Conservation (phyloP, 2,329 filamentous ascomycete species). For the Pseudogymnoascus sp. region DNA sequence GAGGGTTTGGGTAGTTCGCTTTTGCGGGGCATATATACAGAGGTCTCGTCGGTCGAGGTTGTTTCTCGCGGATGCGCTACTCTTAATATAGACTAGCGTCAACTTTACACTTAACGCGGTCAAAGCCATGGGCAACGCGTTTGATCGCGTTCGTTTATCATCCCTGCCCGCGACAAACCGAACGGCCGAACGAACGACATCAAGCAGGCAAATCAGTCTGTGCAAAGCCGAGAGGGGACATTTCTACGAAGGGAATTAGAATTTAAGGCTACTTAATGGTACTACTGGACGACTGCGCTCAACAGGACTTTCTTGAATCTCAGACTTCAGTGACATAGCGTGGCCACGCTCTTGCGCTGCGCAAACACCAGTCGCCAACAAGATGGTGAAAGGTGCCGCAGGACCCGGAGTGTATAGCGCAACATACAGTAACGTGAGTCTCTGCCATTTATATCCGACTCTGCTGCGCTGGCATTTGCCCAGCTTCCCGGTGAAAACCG, state of each 20-base stretch:
- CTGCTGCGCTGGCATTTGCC: slow-evolving; percentile 11
- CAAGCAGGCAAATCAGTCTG: background rate
- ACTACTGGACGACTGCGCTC: background rate
- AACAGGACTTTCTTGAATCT: background rate
- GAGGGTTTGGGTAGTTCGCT: slow-evolving; percentile 5
- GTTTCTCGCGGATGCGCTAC: background rate
- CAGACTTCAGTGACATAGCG: background rate
- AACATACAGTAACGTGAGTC: slow-evolving; percentile 58
- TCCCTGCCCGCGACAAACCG: slow-evolving; percentile 3
- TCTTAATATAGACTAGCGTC: background rate
- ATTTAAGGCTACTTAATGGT: background rate
- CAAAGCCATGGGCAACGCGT: slow-evolving; percentile 3
- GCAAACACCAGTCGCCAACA: slow-evolving; percentile 13
- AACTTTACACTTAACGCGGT: slow-evolving; percentile 1
- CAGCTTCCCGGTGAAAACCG: slow-evolving; percentile 13
- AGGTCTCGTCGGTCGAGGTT: slow-evolving; percentile 5
- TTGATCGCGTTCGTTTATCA: slow-evolving; percentile 5
- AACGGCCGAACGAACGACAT: background rate
- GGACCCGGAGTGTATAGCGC: slow-evolving; percentile 50
- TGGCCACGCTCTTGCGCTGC: background rate
- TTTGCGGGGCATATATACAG: background rate
- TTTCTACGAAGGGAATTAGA: background rate
- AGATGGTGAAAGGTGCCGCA: slow-evolving; percentile 25
- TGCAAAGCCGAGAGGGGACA: background rate
- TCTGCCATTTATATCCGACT: slow-evolving; percentile 2